Evolutionary conservation across 2,329 filamentous ascomycete genomes (phyloP), one percentile per base, ranked within the genome.

Genomic region (Trichoderma afroharzianum): DNA sequence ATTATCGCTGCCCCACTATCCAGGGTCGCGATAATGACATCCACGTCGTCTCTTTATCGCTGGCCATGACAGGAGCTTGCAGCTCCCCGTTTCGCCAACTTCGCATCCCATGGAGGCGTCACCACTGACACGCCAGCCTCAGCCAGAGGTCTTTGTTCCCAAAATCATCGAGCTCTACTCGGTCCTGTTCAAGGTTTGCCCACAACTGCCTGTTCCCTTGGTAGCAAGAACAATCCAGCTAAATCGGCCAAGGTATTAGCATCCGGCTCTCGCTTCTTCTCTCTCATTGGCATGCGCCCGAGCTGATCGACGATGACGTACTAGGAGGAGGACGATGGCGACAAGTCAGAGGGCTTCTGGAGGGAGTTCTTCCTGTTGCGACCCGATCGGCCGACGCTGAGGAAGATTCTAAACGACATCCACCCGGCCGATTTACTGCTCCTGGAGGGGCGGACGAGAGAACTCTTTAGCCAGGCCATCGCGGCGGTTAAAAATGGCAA

Each of bases 131-230:
- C 94, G 97, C 83, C 94, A 98, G 86, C 90, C 90, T 82, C 90
- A 94, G 78, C 96, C 95, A 69, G 92, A 97, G 81, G 89, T 92
- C 53, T 98, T 99, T 80, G 92, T 97, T 82, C 95, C 93, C 69
- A 99, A 99, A 85, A 93, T 99, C 76, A 92, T 97, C 73, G 88
- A 92, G 81, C 89, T 98, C 66, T 99, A 99, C 82, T 90, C 95
- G 78, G 88, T 89, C 75, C 85, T 98, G 24, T 95, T 98, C 85
- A 90, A 90, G 88, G 90, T 91, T 83, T 73, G 78, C 67, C 62
- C 55, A 72, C 61, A 53, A n/a, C 30, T 50, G 57, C 71, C 63
- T 68, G 59, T 36, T 33, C 47, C 50, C 50, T 57, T 15, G 9
- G 39, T 53, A 33, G 62, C 55, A 74, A 75, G 32, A 50, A 50